Conservation (phyloP, 441 rosid species). For the Dalechampia spathulata region DNA sequence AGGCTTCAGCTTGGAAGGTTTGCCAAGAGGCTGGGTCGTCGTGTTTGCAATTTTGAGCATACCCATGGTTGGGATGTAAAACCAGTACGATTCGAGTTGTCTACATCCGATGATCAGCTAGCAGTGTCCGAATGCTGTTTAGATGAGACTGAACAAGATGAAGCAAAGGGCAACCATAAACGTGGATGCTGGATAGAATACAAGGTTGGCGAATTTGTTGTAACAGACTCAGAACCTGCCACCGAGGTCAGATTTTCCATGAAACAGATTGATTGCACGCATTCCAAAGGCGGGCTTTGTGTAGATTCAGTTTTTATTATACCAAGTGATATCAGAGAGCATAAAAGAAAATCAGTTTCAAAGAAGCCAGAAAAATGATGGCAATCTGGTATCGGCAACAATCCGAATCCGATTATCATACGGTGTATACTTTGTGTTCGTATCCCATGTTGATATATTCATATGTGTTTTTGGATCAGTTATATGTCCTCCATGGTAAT, state of each 20-base stretch:
- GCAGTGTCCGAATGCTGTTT: slow-evolving; percentile 51
- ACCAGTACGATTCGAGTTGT: slow-evolving; percentile 60
- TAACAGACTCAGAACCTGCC: slow-evolving; percentile 42
- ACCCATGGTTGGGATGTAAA: slow-evolving; percentile 82
- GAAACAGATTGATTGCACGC: slow-evolving; percentile 90
- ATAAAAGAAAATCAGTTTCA: slow-evolving; percentile 32
- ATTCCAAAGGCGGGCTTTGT: slow-evolving; percentile 85
- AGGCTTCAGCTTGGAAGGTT: slow-evolving; percentile 77
- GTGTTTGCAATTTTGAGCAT: slow-evolving; percentile 62
- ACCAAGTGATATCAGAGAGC: slow-evolving; percentile 52
- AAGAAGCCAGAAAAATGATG: slow-evolving; percentile 23
- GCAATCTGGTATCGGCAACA: too few species aligned
- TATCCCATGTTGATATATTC: too few species aligned
- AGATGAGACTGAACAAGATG: slow-evolving; percentile 43
- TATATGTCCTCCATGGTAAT: too few species aligned
- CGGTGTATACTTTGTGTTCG: too few species aligned
- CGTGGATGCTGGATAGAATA: slow-evolving; percentile 81
- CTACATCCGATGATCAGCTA: slow-evolving; percentile 69
- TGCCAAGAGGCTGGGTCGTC: slow-evolving; percentile 63
- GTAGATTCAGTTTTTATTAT: slow-evolving; percentile 74
- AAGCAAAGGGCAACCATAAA: slow-evolving; percentile 46
- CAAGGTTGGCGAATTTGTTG: slow-evolving; percentile 68
- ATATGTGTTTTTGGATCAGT: too few species aligned
- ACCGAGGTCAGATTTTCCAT: slow-evolving; percentile 60
- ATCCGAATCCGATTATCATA: too few species aligned